Conservation (phyloP, 257 asterid species). For the Linaria vulgaris region DNA sequence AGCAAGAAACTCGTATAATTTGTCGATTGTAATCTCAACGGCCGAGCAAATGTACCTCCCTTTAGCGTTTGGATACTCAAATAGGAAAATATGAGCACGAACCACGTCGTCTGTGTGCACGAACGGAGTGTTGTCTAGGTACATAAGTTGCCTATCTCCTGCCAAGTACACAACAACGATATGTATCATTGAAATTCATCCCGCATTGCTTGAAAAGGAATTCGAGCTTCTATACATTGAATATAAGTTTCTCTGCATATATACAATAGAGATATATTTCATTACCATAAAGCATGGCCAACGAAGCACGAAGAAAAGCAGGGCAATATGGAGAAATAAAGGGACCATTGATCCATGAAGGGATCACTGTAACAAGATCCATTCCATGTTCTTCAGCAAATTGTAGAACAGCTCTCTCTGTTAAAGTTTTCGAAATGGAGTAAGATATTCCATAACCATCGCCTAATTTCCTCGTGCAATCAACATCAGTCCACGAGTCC, state of each 20-base stretch:
- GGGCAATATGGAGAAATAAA: constrained; percentile 28
- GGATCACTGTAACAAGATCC: constrained; percentile 49
- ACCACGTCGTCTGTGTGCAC: constrained; percentile 62
- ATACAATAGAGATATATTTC: neutral
- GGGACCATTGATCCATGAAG: constrained; percentile 62
- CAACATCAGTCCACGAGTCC: constrained; percentile 41
- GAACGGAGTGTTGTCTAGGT: no score
- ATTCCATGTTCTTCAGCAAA: constrained; percentile 47
- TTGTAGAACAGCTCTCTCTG: constrained; percentile 52
- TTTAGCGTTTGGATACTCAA: constrained; percentile 47
- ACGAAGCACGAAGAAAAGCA: no score
- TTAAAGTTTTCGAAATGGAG: constrained; percentile 47
- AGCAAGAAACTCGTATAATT: constrained; percentile 37
- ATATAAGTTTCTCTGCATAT: no score
- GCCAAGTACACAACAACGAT: no score
- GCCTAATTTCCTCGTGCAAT: constrained; percentile 8
- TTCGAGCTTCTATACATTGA: no score
- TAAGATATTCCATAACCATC: constrained; percentile 28
- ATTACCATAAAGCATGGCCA: constrained; percentile 40
- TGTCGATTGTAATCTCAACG: constrained; percentile 28
- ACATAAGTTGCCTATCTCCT: constrained; percentile 33
- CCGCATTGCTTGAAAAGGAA: no score
- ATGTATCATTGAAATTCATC: no score
- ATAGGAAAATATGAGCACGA: constrained; percentile 53
- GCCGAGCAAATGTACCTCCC: constrained; percentile 51